phyloP scores from a whole-genome alignment of 192 early-diverging fungal genomes.

The Linnemannia elongata region DNA sequence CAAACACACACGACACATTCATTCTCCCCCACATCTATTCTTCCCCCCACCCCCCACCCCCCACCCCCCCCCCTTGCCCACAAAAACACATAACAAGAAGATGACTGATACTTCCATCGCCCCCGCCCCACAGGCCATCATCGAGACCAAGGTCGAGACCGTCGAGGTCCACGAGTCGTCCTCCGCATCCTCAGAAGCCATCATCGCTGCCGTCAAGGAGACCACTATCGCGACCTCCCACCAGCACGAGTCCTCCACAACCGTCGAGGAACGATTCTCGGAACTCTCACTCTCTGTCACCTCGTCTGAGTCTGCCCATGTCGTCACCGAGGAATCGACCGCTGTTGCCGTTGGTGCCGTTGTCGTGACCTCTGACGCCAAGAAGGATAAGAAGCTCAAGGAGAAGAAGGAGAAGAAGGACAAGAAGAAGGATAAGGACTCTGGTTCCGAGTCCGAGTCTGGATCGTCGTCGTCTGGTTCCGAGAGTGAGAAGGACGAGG shows the following conservation, averaged over 20 bases:
- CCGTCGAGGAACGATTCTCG: conserved; percentile 14
- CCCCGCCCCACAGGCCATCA: conserved; percentile 1
- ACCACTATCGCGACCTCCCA: conserved; percentile 7
- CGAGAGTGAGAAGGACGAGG: conserved; percentile 8
- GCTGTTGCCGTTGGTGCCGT: not conserved
- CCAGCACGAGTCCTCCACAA: conserved; percentile 1
- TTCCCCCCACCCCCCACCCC: not conserved
- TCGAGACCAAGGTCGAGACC: conserved; percentile 27
- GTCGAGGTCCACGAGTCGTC: conserved; percentile 12
- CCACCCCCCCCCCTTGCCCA: not conserved
- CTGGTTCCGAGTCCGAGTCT: not conserved
- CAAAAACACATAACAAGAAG: not conserved
- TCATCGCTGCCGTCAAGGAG: conserved; percentile 18
- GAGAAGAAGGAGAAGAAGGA: conserved; percentile 12
- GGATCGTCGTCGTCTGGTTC: not conserved
- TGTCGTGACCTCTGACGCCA: not conserved
- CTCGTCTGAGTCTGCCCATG: conserved; percentile 6
- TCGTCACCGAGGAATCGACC: not conserved
- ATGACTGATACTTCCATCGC: conserved; percentile 15
- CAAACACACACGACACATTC: not conserved
- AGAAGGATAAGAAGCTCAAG: not conserved
- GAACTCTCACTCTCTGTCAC: conserved; percentile 19
- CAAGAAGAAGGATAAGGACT: conserved; percentile 15
- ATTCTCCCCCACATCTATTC: not conserved
- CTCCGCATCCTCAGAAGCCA: not conserved